phyloP scores from a whole-genome alignment of 2,329 filamentous ascomycete genomes.

The Fusarium transvaalense region DNA sequence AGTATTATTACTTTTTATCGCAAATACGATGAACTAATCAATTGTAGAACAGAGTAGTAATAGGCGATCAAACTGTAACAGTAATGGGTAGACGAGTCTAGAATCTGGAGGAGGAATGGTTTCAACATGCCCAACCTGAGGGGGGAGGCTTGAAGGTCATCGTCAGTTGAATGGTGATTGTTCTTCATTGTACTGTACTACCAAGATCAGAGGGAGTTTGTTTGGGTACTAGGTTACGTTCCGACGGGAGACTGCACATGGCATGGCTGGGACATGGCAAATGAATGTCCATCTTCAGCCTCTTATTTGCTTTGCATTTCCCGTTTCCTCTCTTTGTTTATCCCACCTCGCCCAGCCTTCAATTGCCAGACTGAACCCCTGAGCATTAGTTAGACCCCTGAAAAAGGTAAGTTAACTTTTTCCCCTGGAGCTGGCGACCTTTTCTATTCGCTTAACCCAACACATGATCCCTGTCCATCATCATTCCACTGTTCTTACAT shows the following conservation, averaged over 20 bases:
- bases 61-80: neutral
- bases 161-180: neutral
- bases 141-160: constrained; percentile 11
- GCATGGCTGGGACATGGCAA: neutral
- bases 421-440: constrained; percentile 32
- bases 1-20: constrained; percentile 1
- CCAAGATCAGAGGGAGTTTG: neutral
- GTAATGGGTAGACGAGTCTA: neutral
- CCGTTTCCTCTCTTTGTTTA: constrained; percentile 5
- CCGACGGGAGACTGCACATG: constrained; percentile 8
- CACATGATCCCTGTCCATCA: neutral
- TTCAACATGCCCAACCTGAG: constrained; percentile 15
- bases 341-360: neutral
- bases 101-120: constrained; percentile 35
- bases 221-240: too few relatives aligned
- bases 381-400: constrained; percentile 33
- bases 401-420: constrained; percentile 8
- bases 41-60: neutral
- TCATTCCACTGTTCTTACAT: neutral
- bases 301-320: neutral
- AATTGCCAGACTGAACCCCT: constrained; percentile 28
- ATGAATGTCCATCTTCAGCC: neutral
- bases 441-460: constrained; percentile 11
- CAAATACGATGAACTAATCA: neutral
- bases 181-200: neutral